Evolutionary conservation across 345 rosid genomes (phyloP).

Genomic region (Bruguiera sexangula): DNA sequence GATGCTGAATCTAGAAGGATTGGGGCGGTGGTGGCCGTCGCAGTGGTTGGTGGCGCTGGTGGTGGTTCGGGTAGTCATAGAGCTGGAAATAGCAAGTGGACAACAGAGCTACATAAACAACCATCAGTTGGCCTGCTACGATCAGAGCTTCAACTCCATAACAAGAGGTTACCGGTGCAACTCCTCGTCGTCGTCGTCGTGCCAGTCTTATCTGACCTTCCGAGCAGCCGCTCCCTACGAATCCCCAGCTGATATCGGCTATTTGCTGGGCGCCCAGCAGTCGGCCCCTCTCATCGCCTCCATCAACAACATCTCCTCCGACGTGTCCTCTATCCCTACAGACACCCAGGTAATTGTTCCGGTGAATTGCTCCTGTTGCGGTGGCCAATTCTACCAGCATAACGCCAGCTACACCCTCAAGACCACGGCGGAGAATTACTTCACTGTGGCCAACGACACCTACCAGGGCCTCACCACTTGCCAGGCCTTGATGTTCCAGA

Average conservation of each 20-base stretch:
- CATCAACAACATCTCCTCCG: slow-evolving; percentile 50
- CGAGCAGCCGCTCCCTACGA: slow-evolving; percentile 46
- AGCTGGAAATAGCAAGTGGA: slow-evolving; percentile 5
- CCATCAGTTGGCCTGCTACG: slow-evolving; percentile 44
- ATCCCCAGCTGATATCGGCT: slow-evolving; percentile 36
- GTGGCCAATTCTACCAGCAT: slow-evolving; percentile 55
- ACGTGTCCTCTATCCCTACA: slow-evolving; percentile 26
- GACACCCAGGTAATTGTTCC: slow-evolving; percentile 46
- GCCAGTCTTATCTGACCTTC: slow-evolving; percentile 77
- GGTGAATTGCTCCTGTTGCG: slow-evolving; percentile 57
- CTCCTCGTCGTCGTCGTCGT: slow-evolving; percentile 32
- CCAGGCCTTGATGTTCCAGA: slow-evolving; percentile 74
- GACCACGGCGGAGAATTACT: slow-evolving; percentile 24
- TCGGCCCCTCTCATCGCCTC: slow-evolving; percentile 43
- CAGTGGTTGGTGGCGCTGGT: not conserved
- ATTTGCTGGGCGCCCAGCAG: slow-evolving; percentile 33
- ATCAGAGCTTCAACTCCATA: slow-evolving; percentile 21
- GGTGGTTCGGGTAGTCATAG: not conserved
- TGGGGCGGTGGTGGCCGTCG: not conserved
- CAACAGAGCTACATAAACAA: slow-evolving; percentile 71
- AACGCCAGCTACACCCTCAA: slow-evolving; percentile 50
- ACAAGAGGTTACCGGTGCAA: slow-evolving; percentile 58
- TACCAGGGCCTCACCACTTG: slow-evolving; percentile 90
- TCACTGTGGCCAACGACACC: slow-evolving; percentile 61
- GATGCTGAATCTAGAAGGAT: not conserved